Evolutionary conservation across 257 asterid species (phyloP).

Genomic region (Lavandula angustifolia): DNA sequence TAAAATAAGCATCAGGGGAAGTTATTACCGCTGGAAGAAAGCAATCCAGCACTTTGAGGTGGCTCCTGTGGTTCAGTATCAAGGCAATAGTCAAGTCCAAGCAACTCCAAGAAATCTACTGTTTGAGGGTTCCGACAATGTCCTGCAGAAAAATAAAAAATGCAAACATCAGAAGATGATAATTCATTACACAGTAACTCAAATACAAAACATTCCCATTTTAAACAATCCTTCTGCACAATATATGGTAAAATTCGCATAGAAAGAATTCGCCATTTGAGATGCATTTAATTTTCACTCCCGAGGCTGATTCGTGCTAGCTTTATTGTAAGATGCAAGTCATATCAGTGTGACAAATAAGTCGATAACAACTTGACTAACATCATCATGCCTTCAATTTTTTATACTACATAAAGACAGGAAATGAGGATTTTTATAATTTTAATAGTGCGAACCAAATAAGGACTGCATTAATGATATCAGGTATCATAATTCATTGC

Average conservation of each 20-base stretch:
- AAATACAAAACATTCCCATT: not conserved
- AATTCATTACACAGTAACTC: not conserved
- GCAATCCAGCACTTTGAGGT: conserved; percentile 44
- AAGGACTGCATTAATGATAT: not conserved
- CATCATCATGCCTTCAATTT: not conserved
- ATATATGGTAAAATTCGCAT: not conserved
- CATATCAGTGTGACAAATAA: not conserved
- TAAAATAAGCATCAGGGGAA: not conserved
- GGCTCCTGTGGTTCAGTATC: conserved; percentile 40
- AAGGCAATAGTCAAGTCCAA: conserved; percentile 72
- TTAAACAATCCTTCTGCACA: not conserved
- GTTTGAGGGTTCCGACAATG: conserved; percentile 84
- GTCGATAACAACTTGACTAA: not conserved
- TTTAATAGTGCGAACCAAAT: not conserved
- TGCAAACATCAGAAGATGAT: conserved; percentile 20
- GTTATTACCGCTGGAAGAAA: conserved; percentile 43
- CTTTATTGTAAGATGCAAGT: conserved; percentile 1
- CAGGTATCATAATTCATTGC: conserved; percentile 10
- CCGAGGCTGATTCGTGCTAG: not conserved
- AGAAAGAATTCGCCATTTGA: not conserved
- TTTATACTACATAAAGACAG: not conserved
- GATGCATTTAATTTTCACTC: not conserved
- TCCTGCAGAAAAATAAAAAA: conserved; percentile 43
- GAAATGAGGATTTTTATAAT: not conserved
- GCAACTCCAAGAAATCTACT: conserved; percentile 66